Evolutionary conservation across 2,329 filamentous ascomycete genomes (phyloP).

Genomic region (Microcyclospora pomicola): DNA sequence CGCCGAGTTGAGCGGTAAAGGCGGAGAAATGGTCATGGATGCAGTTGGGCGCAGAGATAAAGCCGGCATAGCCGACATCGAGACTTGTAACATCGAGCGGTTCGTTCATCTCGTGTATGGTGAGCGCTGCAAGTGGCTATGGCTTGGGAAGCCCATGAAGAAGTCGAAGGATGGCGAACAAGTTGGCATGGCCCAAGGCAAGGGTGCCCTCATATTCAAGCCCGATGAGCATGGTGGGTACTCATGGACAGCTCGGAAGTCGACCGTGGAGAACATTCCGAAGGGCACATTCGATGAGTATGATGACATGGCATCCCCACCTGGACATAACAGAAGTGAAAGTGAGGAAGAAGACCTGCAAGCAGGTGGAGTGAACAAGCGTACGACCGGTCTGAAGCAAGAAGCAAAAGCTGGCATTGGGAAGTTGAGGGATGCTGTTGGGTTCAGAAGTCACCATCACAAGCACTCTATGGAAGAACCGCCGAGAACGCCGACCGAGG

Average conservation of each 20-base stretch:
- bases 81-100: slow-evolving; percentile 76
- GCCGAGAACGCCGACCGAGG: slow-evolving; percentile 5
- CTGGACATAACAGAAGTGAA: slow-evolving; percentile 19
- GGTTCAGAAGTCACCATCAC: slow-evolving; percentile 33
- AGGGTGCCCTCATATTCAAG: slow-evolving; percentile 36
- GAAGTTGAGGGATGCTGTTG: slow-evolving; percentile 74
- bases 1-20: slow-evolving; percentile 82
- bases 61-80: slow-evolving; percentile 78
- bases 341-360: slow-evolving; percentile 21
- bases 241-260: slow-evolving; percentile 34
- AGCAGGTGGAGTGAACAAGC: slow-evolving; percentile 52
- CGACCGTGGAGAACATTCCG: slow-evolving; percentile 36
- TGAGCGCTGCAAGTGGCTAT: slow-evolving; percentile 82
- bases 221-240: slow-evolving; percentile 42
- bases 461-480: slow-evolving; percentile 21
- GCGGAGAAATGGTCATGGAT: slow-evolving; percentile 89
- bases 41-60: slow-evolving; percentile 77
- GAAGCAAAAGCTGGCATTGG: slow-evolving; percentile 73
- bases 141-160: slow-evolving; percentile 78
- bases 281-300: slow-evolving; percentile 8
- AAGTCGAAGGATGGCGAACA: slow-evolving; percentile 16
- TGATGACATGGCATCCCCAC: slow-evolving; percentile 9
- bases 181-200: slow-evolving; percentile 5
- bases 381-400: slow-evolving; percentile 62
- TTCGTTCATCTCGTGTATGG: slow-evolving; percentile 69